Conservation (phyloP, 352 stramenopile species). For the Albugo candida region DNA sequence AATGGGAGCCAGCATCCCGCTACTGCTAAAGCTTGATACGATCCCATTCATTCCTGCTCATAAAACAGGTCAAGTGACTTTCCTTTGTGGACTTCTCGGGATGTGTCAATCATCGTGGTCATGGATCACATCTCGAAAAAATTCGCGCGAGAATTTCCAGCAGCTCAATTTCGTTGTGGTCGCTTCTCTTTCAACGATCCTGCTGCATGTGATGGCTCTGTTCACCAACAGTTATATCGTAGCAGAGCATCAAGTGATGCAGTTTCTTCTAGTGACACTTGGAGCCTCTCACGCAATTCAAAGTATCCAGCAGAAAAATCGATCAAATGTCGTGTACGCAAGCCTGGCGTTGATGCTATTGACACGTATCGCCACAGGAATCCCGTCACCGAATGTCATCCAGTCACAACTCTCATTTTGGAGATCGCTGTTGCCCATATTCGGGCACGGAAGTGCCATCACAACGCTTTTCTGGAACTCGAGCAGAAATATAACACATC, state of each 20-base stretch:
- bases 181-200: neutral
- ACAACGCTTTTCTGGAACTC: no score
- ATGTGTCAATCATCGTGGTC: no score
- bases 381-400: conserved; percentile 55
- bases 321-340: neutral
- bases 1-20: neutral
- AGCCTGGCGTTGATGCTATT: conserved; percentile 18
- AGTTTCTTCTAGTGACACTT: conserved; percentile 35
- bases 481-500: no score
- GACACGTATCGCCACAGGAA: conserved; percentile 19
- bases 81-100: no score
- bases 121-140: no score
- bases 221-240: conserved; percentile 79
- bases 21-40: neutral
- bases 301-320: conserved; percentile 7
- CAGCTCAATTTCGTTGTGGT: no score
- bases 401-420: conserved; percentile 17
- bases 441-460: no score
- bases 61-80: no score
- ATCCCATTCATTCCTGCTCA: no score
- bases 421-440: neutral
- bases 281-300: conserved; percentile 23
- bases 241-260: conserved; percentile 42
- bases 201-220: conserved; percentile 40
- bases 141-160: neutral